Percentiles rank a stretch among this genome's conserved stretches.
Conservation (phyloP, 371 early-diverging fungal species). For the Umbelopsis sp. region DNA sequence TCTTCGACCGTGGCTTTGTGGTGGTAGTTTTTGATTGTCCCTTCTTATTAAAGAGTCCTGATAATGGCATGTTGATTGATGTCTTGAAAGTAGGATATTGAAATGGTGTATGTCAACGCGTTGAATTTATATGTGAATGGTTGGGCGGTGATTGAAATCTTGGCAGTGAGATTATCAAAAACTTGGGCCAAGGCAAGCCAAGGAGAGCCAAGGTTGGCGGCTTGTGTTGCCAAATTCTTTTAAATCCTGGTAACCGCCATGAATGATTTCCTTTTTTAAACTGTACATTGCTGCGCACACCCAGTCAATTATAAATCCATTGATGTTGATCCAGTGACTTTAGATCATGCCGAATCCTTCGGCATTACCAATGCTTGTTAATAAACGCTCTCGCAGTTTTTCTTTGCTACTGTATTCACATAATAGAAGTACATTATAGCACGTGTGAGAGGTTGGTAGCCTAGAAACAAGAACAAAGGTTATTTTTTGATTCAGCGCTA, state of each 20-base stretch:
- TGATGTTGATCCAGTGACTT: neutral
- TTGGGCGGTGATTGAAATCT: neutral
- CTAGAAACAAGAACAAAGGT: slow-evolving; percentile 19
- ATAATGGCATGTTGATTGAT: neutral
- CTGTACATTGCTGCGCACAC: neutral
- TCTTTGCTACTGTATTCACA: slow-evolving; percentile 85
- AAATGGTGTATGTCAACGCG: neutral
- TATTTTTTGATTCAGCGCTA: too few relatives aligned
- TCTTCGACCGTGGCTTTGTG: neutral
- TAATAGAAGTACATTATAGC: slow-evolving; percentile 91
- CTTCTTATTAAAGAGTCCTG: neutral
- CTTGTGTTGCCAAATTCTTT: too few relatives aligned
- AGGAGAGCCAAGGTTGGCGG: neutral
- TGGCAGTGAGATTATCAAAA: neutral
- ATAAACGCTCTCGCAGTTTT: slow-evolving; percentile 76
- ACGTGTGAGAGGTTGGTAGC: slow-evolving; percentile 81
- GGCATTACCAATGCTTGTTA: slow-evolving; percentile 85
- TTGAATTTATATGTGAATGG: neutral
- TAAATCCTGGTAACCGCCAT: neutral
- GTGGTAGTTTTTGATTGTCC: neutral
- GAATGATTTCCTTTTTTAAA: neutral
- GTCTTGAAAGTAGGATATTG: neutral
- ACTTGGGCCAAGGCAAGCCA: neutral
- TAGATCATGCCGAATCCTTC: slow-evolving; percentile 87
- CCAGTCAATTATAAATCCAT: neutral